Evolutionary conservation across 306 rosid genomes (phyloP), one percentile per base, ranked within the genome.

Genomic region (Hippophae rhamnoides): DNA sequence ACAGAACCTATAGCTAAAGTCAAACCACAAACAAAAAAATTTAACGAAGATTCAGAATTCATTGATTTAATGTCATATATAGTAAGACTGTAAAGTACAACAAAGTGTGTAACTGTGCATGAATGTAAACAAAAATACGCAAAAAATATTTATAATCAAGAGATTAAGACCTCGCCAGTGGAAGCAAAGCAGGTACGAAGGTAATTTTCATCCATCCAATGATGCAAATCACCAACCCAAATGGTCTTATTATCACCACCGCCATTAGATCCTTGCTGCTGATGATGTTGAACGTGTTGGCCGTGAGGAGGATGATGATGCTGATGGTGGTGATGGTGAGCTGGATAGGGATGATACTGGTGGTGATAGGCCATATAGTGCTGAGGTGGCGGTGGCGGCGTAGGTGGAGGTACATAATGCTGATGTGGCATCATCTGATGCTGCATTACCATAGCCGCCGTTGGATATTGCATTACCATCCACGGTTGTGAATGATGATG

Each of bases 391-490:
- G 82, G 70, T n/a, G 80, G 69, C 3, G 38, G 38, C 38, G 38
- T 31, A 31, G 38, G 74, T 8, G 82, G 70, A n/a, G 80, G 69
- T 54, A 70, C 75, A 65, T 82, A 86, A 69, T 84, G 97, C 69
- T 81, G 97, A 41, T 86, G 89, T 42, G 94, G 87, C 71, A 90
- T 67, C 95, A 90, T 82, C 68, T 79, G 97, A 40, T 82, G 97
- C 85, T 72, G 95, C 97, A 90, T 86, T 84, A 90, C 90, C 97
- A 90, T 80, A 4, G 95, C 88, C 45, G 95, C 72, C 50, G 95
- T 73, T 0, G 88, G 97, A 51, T 84, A 90, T 74, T 84, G 97
- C 90, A 90, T 79, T 72, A 88, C 81, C 79, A 86, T 62, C 95
- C 90, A 84, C 77, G 60, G 83, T 57, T 57, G 95, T 23, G 75